These are phyloP conservation scores for Delonix regia DNA, from an alignment of 306 rosid species.

Conservation along the genomic window DNA sequence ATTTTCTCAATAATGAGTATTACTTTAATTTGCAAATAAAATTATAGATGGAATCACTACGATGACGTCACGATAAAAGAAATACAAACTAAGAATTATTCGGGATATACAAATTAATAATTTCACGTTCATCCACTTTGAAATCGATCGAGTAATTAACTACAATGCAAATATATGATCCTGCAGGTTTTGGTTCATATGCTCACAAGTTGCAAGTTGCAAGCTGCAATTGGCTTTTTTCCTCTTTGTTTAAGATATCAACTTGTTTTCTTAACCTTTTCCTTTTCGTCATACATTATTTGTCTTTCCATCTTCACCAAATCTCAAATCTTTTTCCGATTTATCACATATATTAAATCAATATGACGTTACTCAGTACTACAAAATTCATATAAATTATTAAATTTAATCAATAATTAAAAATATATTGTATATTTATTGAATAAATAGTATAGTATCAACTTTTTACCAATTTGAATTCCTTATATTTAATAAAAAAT, in stretches of 20 bases:
- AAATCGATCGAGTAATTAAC: not conserved
- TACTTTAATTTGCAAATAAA: not conserved
- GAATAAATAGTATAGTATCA: too few species aligned
- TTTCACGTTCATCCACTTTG: not conserved
- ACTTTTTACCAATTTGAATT: too few species aligned
- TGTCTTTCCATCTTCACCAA: not conserved
- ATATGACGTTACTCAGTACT: not conserved
- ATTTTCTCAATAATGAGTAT: not conserved
- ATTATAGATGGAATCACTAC: not conserved
- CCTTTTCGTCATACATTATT: not conserved
- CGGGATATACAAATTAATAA: not conserved
- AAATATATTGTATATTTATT: too few species aligned
- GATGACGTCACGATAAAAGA: not conserved
- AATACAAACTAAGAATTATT: not conserved
- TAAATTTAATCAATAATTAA: not conserved
- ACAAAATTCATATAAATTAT: not conserved
- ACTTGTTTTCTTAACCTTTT: not conserved
- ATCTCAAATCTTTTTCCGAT: not conserved
- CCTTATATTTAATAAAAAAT: too few species aligned
- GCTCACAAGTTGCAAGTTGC: not conserved
- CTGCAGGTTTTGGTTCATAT: slow-evolving; percentile 21
- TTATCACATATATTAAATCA: not conserved
- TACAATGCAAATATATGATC: slow-evolving; percentile 2
- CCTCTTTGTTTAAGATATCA: not conserved
- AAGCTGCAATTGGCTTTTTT: slow-evolving; percentile 13